Evolutionary conservation across 768 basidiomycete genomes (phyloP), one percentile per base, ranked within the genome.

Genomic region (Lentinus tigrinus): DNA sequence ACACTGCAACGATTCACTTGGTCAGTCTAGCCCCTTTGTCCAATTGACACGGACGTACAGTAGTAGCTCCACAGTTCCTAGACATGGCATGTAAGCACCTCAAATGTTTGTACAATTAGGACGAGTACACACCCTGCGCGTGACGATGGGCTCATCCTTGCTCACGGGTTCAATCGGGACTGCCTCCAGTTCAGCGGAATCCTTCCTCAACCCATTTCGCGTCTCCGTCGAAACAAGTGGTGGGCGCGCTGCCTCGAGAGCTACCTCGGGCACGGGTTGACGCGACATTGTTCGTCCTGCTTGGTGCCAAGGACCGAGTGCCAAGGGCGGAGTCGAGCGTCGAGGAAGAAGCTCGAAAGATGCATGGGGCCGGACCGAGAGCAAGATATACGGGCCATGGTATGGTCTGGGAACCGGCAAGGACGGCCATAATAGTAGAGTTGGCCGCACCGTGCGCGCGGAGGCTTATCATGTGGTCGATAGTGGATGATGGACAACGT

Each of bases 1-100:
- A 91, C 56, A 91, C 90, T 92, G 54, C 23, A 3, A 4, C 23
- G 17, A 24, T 37, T 48, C 17, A 36, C 48, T 52, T 46, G 63
- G 56, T 42, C 37, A 34, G 40, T 31, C 17, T 38, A 28, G 39
- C 36, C n/a, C 9, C 44, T 39, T 17, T 14, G 17, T 8, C 31
- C 34, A 8, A 2, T 46, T 11, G 10, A 42, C 5, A 19, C 7
- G 23, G 5, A 81, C 84, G 31, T 48, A 89, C 89, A 61, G 69
- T 91, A 91, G 66, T 91, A 93, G 52, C 83, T 84, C 91, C 90
- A 93, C 8, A 93, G 73, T 67, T 93, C 91, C 69, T 70, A 48
- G 14, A 42, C 8, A 44, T 24, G 6, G 23, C n/a, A 10, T 28
- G 28, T 52, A 16, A 61, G 16, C 26, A 38, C 27, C 23, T 23